These are phyloP conservation scores for Pestalotiopsis sp. DNA, from an alignment of 2,329 filamentous ascomycete genomes.

Conservation along the genomic window DNA sequence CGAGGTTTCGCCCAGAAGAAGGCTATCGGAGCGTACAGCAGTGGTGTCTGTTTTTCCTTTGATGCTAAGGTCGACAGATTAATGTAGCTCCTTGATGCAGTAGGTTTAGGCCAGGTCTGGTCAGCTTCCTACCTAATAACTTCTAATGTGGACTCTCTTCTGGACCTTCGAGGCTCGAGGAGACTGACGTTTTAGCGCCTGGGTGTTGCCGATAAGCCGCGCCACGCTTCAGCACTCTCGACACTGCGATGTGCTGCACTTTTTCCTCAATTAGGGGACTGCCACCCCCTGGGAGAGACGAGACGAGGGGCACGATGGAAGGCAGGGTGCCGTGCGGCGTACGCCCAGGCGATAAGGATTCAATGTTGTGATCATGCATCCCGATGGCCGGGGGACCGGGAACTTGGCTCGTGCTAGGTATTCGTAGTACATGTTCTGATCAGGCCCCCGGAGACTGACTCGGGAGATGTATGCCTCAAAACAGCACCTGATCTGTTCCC, in stretches of 20 bases:
- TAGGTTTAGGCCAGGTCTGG: neutral
- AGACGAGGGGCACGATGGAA: neutral
- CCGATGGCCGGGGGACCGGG: neutral
- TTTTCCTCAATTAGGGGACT: neutral
- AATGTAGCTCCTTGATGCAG: neutral
- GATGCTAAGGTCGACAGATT: neutral
- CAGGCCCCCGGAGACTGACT: neutral
- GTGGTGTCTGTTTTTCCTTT: neutral
- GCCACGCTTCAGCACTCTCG: neutral
- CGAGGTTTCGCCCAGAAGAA: neutral
- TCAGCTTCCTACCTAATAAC: neutral
- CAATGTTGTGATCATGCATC: neutral
- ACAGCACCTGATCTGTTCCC: neutral
- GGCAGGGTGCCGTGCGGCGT: neutral
- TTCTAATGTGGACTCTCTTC: neutral
- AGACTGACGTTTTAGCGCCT: constrained; percentile 11
- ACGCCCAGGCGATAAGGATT: neutral
- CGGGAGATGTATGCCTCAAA: neutral
- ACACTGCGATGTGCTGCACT: neutral
- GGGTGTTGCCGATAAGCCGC: constrained; percentile 10
- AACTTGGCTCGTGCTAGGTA: neutral
- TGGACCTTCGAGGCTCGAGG: neutral
- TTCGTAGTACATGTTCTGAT: neutral
- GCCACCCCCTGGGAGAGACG: neutral
- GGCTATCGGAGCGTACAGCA: neutral